Conservation (phyloP, 305 asterid species). For the Ajuga reptans region DNA sequence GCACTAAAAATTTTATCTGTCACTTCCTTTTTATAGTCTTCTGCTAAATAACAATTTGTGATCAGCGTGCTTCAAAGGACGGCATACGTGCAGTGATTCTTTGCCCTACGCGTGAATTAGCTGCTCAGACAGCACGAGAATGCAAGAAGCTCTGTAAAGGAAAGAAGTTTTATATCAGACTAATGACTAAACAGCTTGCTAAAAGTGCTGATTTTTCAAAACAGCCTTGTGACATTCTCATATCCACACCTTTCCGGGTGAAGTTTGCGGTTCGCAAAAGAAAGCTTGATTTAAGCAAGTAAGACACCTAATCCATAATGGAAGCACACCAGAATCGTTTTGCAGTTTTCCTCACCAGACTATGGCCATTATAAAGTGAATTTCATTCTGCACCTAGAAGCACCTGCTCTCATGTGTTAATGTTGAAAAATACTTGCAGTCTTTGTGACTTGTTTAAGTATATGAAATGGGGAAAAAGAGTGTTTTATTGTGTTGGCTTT, state of each 20-base stretch:
- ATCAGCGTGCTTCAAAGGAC: conserved; percentile 66
- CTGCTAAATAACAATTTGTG: conserved; percentile 26
- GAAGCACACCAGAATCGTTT: neutral
- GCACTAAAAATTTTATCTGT: neutral
- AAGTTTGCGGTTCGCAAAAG: conserved; percentile 63
- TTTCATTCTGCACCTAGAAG: neutral
- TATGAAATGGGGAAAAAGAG: too few species aligned
- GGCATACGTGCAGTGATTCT: conserved; percentile 78
- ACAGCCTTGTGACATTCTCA: conserved; percentile 84
- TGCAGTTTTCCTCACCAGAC: neutral
- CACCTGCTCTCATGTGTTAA: conserved; percentile 4
- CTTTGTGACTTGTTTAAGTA: neutral
- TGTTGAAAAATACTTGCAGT: neutral
- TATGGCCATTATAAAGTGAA: neutral
- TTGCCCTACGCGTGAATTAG: conserved; percentile 90
- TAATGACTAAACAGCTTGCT: conserved; percentile 82
- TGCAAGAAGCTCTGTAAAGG: conserved; percentile 78
- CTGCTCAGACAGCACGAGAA: conserved; percentile 94
- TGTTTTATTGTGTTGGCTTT: neutral
- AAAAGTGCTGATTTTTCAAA: conserved; percentile 75
- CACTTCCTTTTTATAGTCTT: neutral
- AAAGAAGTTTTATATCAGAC: conserved; percentile 65
- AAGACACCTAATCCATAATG: conserved; percentile 22
- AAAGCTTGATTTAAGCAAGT: conserved; percentile 91
- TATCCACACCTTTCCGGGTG: conserved; percentile 72